Evolutionary conservation across 2,329 filamentous ascomycete genomes (phyloP).

Genomic region (Cryoendolithus antarcticus): DNA sequence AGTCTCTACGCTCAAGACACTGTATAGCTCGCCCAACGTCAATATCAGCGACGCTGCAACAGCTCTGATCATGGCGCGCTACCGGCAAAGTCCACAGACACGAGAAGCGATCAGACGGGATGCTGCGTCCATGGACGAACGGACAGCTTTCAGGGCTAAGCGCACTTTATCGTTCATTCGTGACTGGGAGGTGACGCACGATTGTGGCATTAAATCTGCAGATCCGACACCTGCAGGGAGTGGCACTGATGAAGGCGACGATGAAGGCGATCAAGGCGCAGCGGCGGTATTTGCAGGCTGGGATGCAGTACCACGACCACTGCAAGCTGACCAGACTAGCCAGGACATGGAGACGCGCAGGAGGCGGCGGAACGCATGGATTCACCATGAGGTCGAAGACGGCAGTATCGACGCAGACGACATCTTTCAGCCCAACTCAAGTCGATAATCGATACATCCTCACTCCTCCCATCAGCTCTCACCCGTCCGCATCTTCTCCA

Average conservation of each 20-base stretch:
- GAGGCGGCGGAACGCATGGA: neutral
- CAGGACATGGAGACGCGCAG: neutral
- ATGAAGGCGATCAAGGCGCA: neutral
- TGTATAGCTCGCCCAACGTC: constrained; percentile 29
- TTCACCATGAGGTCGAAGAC: too few species aligned
- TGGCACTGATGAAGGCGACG: constrained; percentile 50
- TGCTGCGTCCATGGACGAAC: neutral
- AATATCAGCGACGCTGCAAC: constrained; percentile 30
- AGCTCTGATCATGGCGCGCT: constrained; percentile 16
- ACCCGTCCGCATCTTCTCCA: constrained; percentile 22
- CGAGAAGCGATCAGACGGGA: constrained; percentile 1
- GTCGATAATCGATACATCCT: neutral
- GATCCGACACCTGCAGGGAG: constrained; percentile 57
- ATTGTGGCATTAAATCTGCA: constrained; percentile 24
- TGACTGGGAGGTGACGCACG: constrained; percentile 40
- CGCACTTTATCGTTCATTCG: constrained; percentile 1
- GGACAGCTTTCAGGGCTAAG: neutral
- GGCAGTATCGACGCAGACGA: neutral
- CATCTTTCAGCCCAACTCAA: neutral
- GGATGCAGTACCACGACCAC: neutral
- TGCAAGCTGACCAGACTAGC: neutral
- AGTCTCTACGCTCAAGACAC: constrained; percentile 27
- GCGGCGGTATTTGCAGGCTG: neutral
- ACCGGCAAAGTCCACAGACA: neutral
- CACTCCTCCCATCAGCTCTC: neutral